These are phyloP conservation scores for Xylaria sp. DNA, from an alignment of 2,329 filamentous ascomycete genomes.

Conservation along the genomic window DNA sequence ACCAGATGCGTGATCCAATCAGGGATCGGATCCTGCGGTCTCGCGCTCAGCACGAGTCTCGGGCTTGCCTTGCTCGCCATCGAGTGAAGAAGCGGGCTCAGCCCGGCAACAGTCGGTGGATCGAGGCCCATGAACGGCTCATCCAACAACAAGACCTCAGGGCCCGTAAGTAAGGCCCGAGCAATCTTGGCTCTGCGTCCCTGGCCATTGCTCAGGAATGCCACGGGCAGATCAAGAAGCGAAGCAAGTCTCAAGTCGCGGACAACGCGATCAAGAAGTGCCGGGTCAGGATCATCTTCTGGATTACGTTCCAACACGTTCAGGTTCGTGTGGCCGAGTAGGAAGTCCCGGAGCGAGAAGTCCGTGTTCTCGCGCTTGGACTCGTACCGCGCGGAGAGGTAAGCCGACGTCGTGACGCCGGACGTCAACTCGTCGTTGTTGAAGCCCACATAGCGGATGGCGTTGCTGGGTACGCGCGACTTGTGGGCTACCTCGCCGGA, in stretches of 20 bases:
- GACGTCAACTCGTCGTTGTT: constrained; percentile 62
- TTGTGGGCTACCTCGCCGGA: constrained; percentile 52
- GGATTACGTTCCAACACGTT: constrained; percentile 58
- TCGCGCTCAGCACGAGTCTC: constrained; percentile 68
- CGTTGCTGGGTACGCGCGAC: constrained; percentile 56
- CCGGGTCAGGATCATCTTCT: constrained; percentile 44
- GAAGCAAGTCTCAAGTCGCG: constrained; percentile 61
- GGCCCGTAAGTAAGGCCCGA: constrained; percentile 70
- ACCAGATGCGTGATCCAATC: constrained; percentile 86
- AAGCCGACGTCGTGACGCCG: constrained; percentile 63
- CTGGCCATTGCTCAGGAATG: constrained; percentile 91
- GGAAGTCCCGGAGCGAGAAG: constrained; percentile 74
- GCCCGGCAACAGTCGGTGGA: constrained; percentile 66
- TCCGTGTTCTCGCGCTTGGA: constrained; percentile 80
- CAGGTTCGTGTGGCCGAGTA: constrained; percentile 75
- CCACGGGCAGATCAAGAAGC: constrained; percentile 74
- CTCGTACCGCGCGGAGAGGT: constrained; percentile 87
- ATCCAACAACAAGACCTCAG: constrained; percentile 79
- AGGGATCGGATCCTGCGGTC: constrained; percentile 82
- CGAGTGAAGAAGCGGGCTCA: constrained; percentile 65
- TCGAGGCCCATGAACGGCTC: constrained; percentile 97
- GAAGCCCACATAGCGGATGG: constrained; percentile 88
- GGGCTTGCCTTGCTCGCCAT: constrained; percentile 64
- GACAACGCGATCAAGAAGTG: constrained; percentile 58
- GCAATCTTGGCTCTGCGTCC: constrained; percentile 82